phyloP scores from a whole-genome alignment of 352 stramenopile species.

The Elongisporangium senticosum region DNA sequence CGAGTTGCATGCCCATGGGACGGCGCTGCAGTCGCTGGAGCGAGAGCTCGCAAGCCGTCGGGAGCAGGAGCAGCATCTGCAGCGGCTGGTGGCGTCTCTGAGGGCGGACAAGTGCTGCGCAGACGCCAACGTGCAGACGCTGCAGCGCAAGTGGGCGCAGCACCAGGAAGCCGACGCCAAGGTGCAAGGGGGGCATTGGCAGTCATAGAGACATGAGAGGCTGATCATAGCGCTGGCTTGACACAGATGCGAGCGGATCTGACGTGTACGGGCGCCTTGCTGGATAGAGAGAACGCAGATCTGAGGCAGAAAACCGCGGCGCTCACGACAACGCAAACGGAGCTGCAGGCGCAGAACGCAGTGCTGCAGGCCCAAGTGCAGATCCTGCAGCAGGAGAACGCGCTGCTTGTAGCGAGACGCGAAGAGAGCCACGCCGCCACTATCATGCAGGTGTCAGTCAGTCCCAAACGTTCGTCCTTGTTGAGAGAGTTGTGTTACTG shows the following conservation, averaged over 20 bases:
- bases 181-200: slow-evolving; percentile 5
- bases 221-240: background rate
- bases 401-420: slow-evolving; percentile 10
- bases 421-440: slow-evolving; percentile 10
- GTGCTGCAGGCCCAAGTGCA: slow-evolving; percentile 12
- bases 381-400: slow-evolving; percentile 11
- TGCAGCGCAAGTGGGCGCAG: slow-evolving; percentile 12
- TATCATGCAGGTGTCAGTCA: slow-evolving; percentile 15
- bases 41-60: slow-evolving; percentile 17
- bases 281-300: background rate
- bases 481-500: background rate
- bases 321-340: slow-evolving; percentile 3
- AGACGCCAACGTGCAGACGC: slow-evolving; percentile 24
- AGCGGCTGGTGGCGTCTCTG: slow-evolving; percentile 32
- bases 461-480: no score
- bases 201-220: background rate
- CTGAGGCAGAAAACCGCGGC: background rate
- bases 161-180: slow-evolving; percentile 12
- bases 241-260: background rate
- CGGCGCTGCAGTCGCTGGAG: slow-evolving; percentile 29
- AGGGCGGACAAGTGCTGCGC: slow-evolving; percentile 35
- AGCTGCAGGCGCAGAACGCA: slow-evolving; percentile 7
- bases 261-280: background rate
- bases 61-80: slow-evolving; percentile 26
- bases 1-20: slow-evolving; percentile 44